Base-by-base conservation (phyloP, 2,329 filamentous ascomycete species). In the Fusarium lyarnte region DNA sequence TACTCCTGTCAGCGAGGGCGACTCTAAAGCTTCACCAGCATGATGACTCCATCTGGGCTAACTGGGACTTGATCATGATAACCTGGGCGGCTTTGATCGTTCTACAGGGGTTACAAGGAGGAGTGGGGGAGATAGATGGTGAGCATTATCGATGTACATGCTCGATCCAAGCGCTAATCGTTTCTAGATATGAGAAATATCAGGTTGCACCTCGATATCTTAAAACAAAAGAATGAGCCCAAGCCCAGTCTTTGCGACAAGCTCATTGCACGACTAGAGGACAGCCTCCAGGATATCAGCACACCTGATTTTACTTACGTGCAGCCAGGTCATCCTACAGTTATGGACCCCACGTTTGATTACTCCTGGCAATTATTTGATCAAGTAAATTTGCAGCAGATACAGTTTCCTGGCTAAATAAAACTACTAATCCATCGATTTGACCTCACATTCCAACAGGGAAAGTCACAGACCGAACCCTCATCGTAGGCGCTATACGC, bases 31-130 rank as follows among this genome's bases (percentile, higher is more conserved):
- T 66, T 29, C 62, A 66, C 10, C 51, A 66, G 16, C 64, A 66
- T 8, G 62, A 66, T 21, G 53, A 66, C 21, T 66, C 52, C 1
- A 66, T 66, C 1, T 66, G 64, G 64, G 65, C 62, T 0, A 66
- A 66, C 8, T 66, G 63, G 63, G 63, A 66, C 13, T 29, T 66
- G 13, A 66, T 66, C 8, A 66, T 66, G 25, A 66, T 66, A 14
- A 66, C 61, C 0, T 66, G 63, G 63, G 63, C 63, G 9, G 63
- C 63, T 5, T 25, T 66, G 13, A 66, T 66, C 1, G 63, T 66
- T 5, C 9, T 66, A 5, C 63, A 66, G 23, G 63, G 63, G 0
- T 31, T 66, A 31, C 63, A 66, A 41, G 63, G 63, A 4, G 63
- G 62, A 8, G 52, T 36, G 4, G 63, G 63, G 7, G 63, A 66